Base-by-base conservation (phyloP, 345 rosid genomes). In the Moricandia arvensis region DNA sequence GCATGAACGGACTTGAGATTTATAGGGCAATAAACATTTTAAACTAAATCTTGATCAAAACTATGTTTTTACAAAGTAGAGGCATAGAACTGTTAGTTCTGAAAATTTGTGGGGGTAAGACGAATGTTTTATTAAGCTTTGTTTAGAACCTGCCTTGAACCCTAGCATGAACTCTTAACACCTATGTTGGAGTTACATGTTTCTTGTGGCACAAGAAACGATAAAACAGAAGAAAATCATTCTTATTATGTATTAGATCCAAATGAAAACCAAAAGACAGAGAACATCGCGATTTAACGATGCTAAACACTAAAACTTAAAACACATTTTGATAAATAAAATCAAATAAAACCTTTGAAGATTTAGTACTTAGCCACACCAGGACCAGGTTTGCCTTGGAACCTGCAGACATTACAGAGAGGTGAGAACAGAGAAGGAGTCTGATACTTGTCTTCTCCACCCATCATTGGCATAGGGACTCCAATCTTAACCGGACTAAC, bases 391-490 rank as follows among this genome's bases (percentile, higher is more conserved):
- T 71, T 77, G 17, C 34, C 74, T 58, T 80, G 74, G 73, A 89
- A 86, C 78, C 84, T 81, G 74, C 91, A 89, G 62, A 59, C 77
- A 38, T 61, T 80, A 74, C 95, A 89, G 34, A 75, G 37, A 73
- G 89, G 62, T 13, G 90, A 89, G 47, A 80, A 83, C 47, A 87
- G 75, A 6, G 90, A 80, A 31, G 85, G 81, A 51, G 89, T 88
- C 64, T 82, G 83, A 72, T 88, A 89, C 74, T 87, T 86, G 76
- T 86, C 86, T 64, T 85, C 86, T 0, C 97, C 95, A 16, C 91
- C 93, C 91, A 86, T 86, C 75, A 86, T 79, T 5, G 91, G 97
- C 95, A 88, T 89, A 0, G 89, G 82, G 3, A 88, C 90, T 3
- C 90, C 95, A n/a, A 51, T 68, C 84, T 78, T 88, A 31, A 83